Percentiles rank a stretch among this genome's conserved stretches.
These are phyloP conservation scores for Alternaria dauci DNA, from an alignment of 2,329 filamentous ascomycete species.

Conservation along the genomic window DNA sequence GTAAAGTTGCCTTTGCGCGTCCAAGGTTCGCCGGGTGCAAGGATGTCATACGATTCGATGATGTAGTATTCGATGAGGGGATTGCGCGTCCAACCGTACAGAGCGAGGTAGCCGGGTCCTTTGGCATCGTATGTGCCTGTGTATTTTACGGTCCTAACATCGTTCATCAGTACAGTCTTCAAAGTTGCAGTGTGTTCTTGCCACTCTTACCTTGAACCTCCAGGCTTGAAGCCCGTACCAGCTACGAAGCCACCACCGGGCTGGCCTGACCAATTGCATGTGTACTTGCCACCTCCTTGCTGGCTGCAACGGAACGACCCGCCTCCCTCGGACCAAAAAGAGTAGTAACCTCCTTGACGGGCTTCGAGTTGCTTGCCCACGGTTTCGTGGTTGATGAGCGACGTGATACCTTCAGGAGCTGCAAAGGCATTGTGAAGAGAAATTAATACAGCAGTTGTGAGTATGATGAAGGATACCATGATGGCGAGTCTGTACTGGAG, in stretches of 20 bases:
- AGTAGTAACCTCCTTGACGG: slow-evolving; percentile 57
- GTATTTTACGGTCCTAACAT: slow-evolving; percentile 28
- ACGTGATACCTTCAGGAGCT: slow-evolving; percentile 4
- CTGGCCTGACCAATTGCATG: slow-evolving; percentile 30
- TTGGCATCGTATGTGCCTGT: slow-evolving; percentile 32
- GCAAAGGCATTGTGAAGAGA: slow-evolving; percentile 1
- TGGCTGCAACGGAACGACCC: slow-evolving; percentile 33
- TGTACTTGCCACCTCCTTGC: slow-evolving; percentile 31
- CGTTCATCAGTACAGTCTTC: neutral
- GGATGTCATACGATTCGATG: slow-evolving; percentile 60
- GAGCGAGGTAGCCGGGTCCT: slow-evolving; percentile 43
- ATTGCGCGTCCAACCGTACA: slow-evolving; percentile 65
- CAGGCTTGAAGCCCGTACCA: slow-evolving; percentile 42
- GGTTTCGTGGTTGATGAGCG: slow-evolving; percentile 14
- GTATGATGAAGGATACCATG: slow-evolving; percentile 11
- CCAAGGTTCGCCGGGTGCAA: slow-evolving; percentile 43
- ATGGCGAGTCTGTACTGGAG: neutral
- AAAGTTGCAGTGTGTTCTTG: slow-evolving; percentile 30
- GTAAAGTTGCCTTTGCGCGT: slow-evolving; percentile 58
- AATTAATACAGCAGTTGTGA: slow-evolving; percentile 3
- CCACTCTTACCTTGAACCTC: slow-evolving; percentile 53
- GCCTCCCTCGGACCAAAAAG: slow-evolving; percentile 65
- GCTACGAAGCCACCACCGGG: slow-evolving; percentile 29
- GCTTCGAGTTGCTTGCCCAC: slow-evolving; percentile 18
- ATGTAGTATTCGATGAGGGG: slow-evolving; percentile 67